These are phyloP conservation scores for Wilhelminamyces savonicus DNA, from an alignment of 805 yeast genomes.

Conservation along the genomic window DNA sequence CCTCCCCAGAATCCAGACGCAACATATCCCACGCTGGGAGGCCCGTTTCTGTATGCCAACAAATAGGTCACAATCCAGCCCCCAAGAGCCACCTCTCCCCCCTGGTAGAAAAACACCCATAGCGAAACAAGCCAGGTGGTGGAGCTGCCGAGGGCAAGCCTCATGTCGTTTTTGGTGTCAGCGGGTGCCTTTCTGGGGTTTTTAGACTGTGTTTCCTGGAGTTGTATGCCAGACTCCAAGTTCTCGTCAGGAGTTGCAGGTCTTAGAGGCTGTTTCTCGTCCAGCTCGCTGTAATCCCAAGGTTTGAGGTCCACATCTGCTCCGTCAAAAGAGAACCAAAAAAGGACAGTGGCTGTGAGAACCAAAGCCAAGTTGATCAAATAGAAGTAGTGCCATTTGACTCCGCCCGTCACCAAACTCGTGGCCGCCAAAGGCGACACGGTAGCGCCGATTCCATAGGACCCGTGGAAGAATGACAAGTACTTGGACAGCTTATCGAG, in stretches of 20 bases:
- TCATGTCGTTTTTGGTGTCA: constrained; percentile 5
- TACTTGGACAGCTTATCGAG: constrained; percentile 49
- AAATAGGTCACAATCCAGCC: constrained; percentile 20
- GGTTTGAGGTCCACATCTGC: constrained; percentile 11
- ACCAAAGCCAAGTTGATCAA: constrained; percentile 10
- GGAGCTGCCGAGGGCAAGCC: constrained; percentile 9
- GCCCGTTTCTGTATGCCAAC: constrained; percentile 13
- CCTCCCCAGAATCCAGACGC: constrained; percentile 20
- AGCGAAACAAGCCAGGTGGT: constrained; percentile 14
- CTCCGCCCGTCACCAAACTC: constrained; percentile 4
- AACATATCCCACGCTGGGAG: constrained; percentile 12
- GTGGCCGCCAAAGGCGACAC: constrained; percentile 43
- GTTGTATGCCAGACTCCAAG: neutral
- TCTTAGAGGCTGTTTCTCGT: too few relatives aligned
- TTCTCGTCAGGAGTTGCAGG: too few relatives aligned
- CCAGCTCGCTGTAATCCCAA: constrained; percentile 9
- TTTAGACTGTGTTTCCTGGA: neutral
- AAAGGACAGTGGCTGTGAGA: constrained; percentile 5
- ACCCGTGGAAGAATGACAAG: constrained; percentile 60
- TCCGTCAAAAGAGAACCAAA: constrained; percentile 7
- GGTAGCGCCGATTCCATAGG: constrained; percentile 70
- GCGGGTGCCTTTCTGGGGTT: constrained; percentile 4
- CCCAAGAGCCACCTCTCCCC: constrained; percentile 15
- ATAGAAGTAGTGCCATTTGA: constrained; percentile 14
- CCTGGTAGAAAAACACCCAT: constrained; percentile 15